Evolutionary conservation across 108 stramenopile genomes (phyloP).

Genomic region (Skeletonema costatum): DNA sequence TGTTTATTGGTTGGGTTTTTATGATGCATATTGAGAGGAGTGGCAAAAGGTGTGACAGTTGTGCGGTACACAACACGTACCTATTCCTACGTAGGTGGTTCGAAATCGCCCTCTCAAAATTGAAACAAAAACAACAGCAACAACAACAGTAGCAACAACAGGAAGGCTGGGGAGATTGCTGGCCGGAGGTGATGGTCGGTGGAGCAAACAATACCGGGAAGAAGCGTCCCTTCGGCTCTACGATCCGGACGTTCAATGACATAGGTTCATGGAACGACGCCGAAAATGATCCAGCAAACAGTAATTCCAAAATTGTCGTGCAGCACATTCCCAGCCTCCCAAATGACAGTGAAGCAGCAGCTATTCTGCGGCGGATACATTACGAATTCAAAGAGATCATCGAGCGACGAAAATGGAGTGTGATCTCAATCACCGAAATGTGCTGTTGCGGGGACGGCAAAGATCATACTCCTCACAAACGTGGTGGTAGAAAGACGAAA

Average conservation of each 20-base stretch:
- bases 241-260: conserved; percentile 26
- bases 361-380: conserved; percentile 60
- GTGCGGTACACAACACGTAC: too few relatives aligned
- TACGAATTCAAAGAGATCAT: conserved; percentile 73
- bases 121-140: too few relatives aligned
- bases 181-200: neutral
- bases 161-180: too few relatives aligned
- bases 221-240: conserved; percentile 39
- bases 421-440: conserved; percentile 74
- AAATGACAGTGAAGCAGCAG: conserved; percentile 37
- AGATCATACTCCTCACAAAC: conserved; percentile 27
- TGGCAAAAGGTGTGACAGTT: too few relatives aligned
- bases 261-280: neutral
- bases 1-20: too few relatives aligned
- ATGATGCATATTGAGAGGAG: too few relatives aligned
- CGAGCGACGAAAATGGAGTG: conserved; percentile 57
- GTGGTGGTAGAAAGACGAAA: conserved; percentile 2
- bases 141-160: too few relatives aligned
- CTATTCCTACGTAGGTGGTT: too few relatives aligned
- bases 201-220: neutral
- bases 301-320: conserved; percentile 12
- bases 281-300: neutral
- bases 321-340: conserved; percentile 50
- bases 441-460: conserved; percentile 86
- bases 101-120: too few relatives aligned